A percentile compares a stretch with the other conserved stretches of the same genome.
Evolutionary conservation across 2,329 filamentous ascomycete species (phyloP).

Genomic region (Ophiostoma populinum): DNA sequence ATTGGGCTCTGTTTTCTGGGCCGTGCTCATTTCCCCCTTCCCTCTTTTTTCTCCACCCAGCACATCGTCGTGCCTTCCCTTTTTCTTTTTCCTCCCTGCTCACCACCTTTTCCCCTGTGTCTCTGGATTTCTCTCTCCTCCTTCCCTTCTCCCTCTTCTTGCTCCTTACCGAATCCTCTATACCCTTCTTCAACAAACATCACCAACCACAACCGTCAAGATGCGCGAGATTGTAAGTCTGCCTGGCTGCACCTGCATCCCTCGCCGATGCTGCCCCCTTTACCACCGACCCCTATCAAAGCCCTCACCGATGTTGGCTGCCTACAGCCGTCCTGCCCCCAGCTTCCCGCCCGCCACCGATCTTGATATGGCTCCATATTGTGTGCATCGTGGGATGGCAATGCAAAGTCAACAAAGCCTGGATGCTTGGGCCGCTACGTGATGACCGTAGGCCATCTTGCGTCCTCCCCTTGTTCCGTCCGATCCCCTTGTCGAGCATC

Average conservation of each 20-base stretch:
- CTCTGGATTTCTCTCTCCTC: conserved; percentile 1
- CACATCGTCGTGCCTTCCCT: conserved; percentile 4
- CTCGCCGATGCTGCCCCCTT: neutral
- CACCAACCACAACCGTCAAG: conserved; percentile 23
- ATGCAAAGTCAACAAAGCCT: neutral
- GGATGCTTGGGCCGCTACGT: neutral
- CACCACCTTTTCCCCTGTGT: neutral
- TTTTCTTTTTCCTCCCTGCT: conserved; percentile 2
- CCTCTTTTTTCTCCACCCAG: conserved; percentile 6
- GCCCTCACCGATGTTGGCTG: conserved; percentile 2
- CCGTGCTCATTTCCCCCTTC: conserved; percentile 9
- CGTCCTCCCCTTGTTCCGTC: no score
- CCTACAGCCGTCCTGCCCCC: neutral
- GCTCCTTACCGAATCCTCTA: neutral
- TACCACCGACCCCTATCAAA: conserved; percentile 1
- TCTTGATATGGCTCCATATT: neutral
- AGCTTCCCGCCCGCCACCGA: no score
- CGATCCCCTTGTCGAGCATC: neutral
- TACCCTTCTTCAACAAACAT: conserved; percentile 2
- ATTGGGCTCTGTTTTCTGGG: conserved; percentile 4
- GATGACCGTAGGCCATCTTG: no score
- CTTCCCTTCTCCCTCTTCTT: conserved; percentile 1
- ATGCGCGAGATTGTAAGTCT: conserved; percentile 60
- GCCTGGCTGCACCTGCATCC: neutral
- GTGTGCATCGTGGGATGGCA: neutral